Base-by-base conservation (phyloP, 2,329 filamentous ascomycete species). In the Phaeosphaeriaceae sp. region DNA sequence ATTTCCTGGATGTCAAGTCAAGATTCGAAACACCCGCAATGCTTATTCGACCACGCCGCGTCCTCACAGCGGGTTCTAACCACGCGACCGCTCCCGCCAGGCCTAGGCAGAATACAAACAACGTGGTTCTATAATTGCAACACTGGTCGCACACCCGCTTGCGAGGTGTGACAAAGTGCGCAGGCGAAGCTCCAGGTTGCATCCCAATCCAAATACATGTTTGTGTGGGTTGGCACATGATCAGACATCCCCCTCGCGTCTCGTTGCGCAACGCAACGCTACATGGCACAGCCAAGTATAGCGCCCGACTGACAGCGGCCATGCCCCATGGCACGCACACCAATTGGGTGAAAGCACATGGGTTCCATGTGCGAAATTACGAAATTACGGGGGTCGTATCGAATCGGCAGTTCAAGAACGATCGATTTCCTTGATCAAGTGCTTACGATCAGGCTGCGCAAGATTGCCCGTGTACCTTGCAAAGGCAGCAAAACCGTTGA, bases 21-120 rank as follows among this genome's bases (percentile, higher is more conserved):
- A 54, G 25, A 9, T 42, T 49, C 22, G 52, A 49, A 49, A 44
- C 33, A 54, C 24, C 31, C 31, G 20, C 44, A 25, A 24, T 42
- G 36, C 52, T 42, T 36, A 44, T 25, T 42, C 36, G 33, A 49
- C 45, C 33, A 49, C 46, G 52, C 45, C 46, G 24, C 45, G 11
- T 54, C 52, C 36, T 54, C 10, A 17, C 52, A 36, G 45, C 22
- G 45, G n/a, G 36, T 42, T 36, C 15, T 7, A 11, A 19, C 31
- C 52, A 42, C 24, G 45, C 46, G 22, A 42, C 21, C 52, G 27
- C 13, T 31, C 20, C 45, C 46, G 24, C 40, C 19, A 25, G 24
- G 17, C 15, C 42, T n/a, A 17, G 22, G 22, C 15, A 27, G 17
- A 47, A 47, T 19, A 25, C 17, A 27, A 25, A 9, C 42, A 25